Percentiles rank a stretch among this genome's conserved stretches.
phyloP scores from a whole-genome alignment of 352 stramenopile genomes.

The Globisporangium iwayamae region DNA sequence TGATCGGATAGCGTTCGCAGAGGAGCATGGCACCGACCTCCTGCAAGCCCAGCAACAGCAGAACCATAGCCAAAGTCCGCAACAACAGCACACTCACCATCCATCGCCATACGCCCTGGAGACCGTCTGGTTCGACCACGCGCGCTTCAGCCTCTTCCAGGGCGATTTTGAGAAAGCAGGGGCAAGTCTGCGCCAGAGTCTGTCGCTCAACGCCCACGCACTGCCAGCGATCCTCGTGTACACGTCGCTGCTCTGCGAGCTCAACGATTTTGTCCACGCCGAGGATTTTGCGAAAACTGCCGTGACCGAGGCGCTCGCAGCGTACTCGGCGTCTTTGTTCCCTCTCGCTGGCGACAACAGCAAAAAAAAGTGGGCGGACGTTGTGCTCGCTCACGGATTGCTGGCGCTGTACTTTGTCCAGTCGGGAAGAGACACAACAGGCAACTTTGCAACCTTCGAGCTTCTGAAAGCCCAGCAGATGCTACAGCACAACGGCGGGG shows the following conservation, averaged over 20 bases:
- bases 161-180: slow-evolving; percentile 53
- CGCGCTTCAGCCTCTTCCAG: slow-evolving; percentile 46
- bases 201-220: slow-evolving; percentile 40
- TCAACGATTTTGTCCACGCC: slow-evolving; percentile 38
- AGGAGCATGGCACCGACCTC: slow-evolving; percentile 26
- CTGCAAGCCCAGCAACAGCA: slow-evolving; percentile 1
- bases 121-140: slow-evolving; percentile 64
- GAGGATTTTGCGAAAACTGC: slow-evolving; percentile 46
- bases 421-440: slow-evolving; percentile 39
- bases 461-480: slow-evolving; percentile 52
- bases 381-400: slow-evolving; percentile 51
- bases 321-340: slow-evolving; percentile 13
- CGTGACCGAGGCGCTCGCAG: slow-evolving; percentile 23
- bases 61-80: slow-evolving; percentile 10
- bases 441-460: slow-evolving; percentile 66
- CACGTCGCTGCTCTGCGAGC: slow-evolving; percentile 55
- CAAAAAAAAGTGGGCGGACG: slow-evolving; percentile 8
- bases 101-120: slow-evolving; percentile 19
- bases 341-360: background rate
- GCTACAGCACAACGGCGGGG: slow-evolving; percentile 20
- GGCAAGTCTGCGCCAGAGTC: slow-evolving; percentile 48
- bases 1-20: slow-evolving; percentile 57
- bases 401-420: slow-evolving; percentile 58
- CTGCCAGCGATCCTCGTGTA: slow-evolving; percentile 46
- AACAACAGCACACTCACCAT: background rate